These are phyloP conservation scores for Decorospora gaudefroyi DNA, from an alignment of 2,329 filamentous ascomycete genomes.

Conservation along the genomic window DNA sequence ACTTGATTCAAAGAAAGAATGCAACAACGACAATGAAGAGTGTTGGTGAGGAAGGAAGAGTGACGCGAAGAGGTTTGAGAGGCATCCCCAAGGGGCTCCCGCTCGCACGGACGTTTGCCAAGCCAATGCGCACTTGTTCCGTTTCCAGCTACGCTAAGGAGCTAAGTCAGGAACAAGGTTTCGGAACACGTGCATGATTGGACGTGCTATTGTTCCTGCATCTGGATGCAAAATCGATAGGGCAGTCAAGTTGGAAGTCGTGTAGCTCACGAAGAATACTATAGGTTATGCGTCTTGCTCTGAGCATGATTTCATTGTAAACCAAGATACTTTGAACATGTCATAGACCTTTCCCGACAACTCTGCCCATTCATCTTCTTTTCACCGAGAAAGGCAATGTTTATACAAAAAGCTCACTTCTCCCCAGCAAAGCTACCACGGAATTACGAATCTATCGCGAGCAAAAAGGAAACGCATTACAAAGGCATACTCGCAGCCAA, in stretches of 20 bases:
- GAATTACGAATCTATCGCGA: slow-evolving; percentile 12
- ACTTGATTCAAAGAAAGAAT: slow-evolving; percentile 16
- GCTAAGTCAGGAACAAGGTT: slow-evolving; percentile 26
- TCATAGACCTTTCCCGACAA: not conserved
- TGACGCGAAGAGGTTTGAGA: slow-evolving; percentile 10
- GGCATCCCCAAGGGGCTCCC: slow-evolving; percentile 10
- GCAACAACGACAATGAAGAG: slow-evolving; percentile 19
- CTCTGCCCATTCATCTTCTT: not conserved
- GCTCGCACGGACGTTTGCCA: slow-evolving; percentile 6
- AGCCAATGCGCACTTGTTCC: slow-evolving; percentile 11
- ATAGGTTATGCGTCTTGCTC: not conserved
- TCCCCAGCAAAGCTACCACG: slow-evolving; percentile 1
- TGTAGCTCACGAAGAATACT: not conserved
- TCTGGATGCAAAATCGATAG: not conserved
- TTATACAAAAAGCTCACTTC: slow-evolving; percentile 16
- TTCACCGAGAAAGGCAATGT: slow-evolving; percentile 3
- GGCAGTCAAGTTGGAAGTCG: not conserved
- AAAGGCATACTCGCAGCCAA: slow-evolving; percentile 26
- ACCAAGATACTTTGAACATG: not conserved
- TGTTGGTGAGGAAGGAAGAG: slow-evolving; percentile 12
- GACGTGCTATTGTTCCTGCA: slow-evolving; percentile 18
- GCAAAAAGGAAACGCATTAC: slow-evolving; percentile 25
- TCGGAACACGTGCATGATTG: slow-evolving; percentile 19
- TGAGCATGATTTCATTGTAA: not conserved
- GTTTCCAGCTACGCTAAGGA: slow-evolving; percentile 12